phyloP scores from a whole-genome alignment of 2,329 filamentous ascomycete species.

The Acephala macrosclerotiorum region DNA sequence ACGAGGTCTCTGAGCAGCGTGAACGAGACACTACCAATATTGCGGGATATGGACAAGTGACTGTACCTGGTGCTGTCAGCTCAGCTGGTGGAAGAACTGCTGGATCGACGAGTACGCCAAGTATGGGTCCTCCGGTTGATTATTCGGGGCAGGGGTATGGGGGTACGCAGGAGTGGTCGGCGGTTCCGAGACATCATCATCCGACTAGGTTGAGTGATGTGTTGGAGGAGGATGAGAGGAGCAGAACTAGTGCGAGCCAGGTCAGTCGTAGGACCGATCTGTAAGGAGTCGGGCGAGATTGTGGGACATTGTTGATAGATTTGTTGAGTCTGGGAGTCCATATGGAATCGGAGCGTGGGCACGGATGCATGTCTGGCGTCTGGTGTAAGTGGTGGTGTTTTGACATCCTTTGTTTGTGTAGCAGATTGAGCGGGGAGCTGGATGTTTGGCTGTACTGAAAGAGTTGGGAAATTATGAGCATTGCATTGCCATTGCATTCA shows the following conservation, averaged over 20 bases:
- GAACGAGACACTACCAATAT: slow-evolving; percentile 38
- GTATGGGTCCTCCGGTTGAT: slow-evolving; percentile 52
- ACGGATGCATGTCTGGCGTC: background rate
- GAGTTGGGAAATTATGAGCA: background rate
- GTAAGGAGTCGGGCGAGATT: background rate
- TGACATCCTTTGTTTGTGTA: background rate
- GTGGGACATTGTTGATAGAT: background rate
- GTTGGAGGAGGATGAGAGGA: slow-evolving; percentile 83
- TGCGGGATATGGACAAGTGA: slow-evolving; percentile 36
- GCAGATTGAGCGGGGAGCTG: slow-evolving; percentile 1
- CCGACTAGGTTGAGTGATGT: slow-evolving; percentile 90
- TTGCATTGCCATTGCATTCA: no score
- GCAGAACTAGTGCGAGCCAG: slow-evolving; percentile 67
- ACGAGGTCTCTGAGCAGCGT: slow-evolving; percentile 52
- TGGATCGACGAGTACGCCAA: slow-evolving; percentile 29
- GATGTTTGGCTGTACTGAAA: background rate
- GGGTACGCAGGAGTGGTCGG: slow-evolving; percentile 74
- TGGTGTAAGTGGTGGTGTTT: background rate
- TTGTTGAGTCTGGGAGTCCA: background rate
- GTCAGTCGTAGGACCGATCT: slow-evolving; percentile 33
- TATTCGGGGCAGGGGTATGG: slow-evolving; percentile 73
- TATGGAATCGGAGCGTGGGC: background rate
- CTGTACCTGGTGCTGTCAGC: slow-evolving; percentile 36
- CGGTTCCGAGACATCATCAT: slow-evolving; percentile 81
- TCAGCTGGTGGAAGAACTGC: slow-evolving; percentile 26